Conservation (phyloP, 306 rosid species). For the Gastrolobium villosum region DNA sequence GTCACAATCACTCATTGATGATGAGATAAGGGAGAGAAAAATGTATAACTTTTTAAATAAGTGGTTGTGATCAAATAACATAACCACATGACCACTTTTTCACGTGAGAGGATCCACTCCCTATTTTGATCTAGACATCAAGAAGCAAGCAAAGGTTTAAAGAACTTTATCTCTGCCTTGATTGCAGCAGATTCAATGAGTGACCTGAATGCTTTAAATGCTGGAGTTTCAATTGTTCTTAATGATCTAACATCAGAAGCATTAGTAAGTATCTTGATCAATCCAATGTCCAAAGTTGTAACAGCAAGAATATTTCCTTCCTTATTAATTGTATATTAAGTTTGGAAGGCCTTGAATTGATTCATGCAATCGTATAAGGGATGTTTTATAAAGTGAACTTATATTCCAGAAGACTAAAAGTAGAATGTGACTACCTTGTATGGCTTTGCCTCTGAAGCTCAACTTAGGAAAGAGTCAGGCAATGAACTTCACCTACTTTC, state of each 20-base stretch:
- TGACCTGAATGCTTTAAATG: conserved; percentile 64
- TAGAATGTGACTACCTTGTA: neutral
- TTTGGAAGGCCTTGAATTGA: conserved; percentile 67
- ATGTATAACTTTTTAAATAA: no score
- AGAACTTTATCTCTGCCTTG: conserved; percentile 51
- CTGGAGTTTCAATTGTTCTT: conserved; percentile 56
- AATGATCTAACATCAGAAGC: conserved; percentile 59
- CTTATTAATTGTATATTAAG: conserved; percentile 70
- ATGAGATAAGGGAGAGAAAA: no score
- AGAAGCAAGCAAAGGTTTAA: conserved; percentile 26
- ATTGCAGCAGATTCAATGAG: conserved; percentile 60
- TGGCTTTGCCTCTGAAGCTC: no score
- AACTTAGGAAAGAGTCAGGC: no score
- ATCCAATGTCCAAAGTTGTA: conserved; percentile 66
- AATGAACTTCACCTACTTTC: no score
- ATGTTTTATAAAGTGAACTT: neutral
- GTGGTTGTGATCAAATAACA: no score
- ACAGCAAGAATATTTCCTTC: conserved; percentile 79
- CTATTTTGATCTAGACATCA: neutral
- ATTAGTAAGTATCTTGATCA: conserved; percentile 63
- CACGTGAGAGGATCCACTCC: no score
- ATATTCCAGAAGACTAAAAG: conserved; percentile 21
- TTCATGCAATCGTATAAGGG: conserved; percentile 32
- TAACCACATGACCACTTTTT: no score
- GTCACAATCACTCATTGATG: no score